Conservation (phyloP, 345 rosid species). For the Populus euphratica region DNA sequence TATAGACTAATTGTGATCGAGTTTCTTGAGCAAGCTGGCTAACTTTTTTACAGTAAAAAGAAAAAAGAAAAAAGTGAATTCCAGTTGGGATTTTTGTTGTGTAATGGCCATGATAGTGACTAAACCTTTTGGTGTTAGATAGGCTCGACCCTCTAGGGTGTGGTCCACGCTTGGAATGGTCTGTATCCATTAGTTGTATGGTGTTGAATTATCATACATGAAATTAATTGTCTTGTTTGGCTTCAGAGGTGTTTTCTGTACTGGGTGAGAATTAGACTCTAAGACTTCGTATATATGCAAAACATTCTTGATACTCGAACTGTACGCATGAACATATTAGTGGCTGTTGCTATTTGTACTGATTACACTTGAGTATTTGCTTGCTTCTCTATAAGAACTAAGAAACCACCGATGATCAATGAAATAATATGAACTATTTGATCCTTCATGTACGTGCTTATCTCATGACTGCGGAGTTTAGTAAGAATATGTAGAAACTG, state of each 20-base stretch:
- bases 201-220: slow-evolving; percentile 1
- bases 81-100: not conserved
- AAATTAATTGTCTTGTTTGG: not conserved
- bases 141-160: not conserved
- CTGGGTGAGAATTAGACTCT: not conserved
- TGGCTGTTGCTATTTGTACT: not conserved
- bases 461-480: not conserved
- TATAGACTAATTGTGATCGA: not conserved
- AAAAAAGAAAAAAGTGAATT: not conserved
- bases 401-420: not conserved
- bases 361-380: not conserved
- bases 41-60: not conserved
- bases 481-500: slow-evolving; percentile 53
- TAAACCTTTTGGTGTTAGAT: slow-evolving; percentile 13
- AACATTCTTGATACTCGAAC: not conserved
- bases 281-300: not conserved
- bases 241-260: not conserved
- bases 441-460: not conserved
- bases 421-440: not conserved
- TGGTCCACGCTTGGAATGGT: slow-evolving; percentile 1
- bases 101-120: slow-evolving; percentile 21
- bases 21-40: not conserved
- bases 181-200: not conserved
- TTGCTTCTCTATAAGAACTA: not conserved
- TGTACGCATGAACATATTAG: too few relatives aligned